phyloP scores from a whole-genome alignment of 805 yeast genomes.

The Monosporozyma aquatica region DNA sequence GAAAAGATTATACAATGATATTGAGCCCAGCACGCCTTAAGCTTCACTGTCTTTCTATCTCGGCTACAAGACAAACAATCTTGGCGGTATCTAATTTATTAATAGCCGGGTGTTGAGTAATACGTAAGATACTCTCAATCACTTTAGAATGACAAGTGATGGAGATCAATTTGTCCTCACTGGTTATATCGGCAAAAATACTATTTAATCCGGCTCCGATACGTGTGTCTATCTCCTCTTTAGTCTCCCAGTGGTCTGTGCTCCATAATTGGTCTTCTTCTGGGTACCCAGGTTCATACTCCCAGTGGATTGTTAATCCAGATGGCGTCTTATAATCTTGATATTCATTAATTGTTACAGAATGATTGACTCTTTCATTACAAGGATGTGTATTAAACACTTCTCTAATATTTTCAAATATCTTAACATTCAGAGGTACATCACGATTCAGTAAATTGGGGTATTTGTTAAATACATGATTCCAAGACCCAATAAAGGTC shows the following conservation, averaged over 20 bases:
- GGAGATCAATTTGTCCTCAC: conserved; percentile 31
- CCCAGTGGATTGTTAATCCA: conserved; percentile 34
- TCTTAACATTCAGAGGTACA: conserved; percentile 10
- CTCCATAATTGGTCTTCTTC: conserved; percentile 43
- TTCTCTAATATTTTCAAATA: conserved; percentile 45
- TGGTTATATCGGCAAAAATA: conserved; percentile 33
- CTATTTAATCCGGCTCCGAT: conserved; percentile 28
- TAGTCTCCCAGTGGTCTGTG: conserved; percentile 39
- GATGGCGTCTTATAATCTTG: conserved; percentile 11
- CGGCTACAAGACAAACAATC: conserved; percentile 51
- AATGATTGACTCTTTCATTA: conserved; percentile 39
- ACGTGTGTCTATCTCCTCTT: conserved; percentile 41
- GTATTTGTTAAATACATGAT: conserved; percentile 36
- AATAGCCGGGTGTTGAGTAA: conserved; percentile 44
- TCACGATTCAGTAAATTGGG: background rate
- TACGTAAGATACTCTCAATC: conserved; percentile 42
- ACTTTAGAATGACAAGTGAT: conserved; percentile 57
- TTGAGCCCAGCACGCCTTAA: too few species aligned
- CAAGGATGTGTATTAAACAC: conserved; percentile 52
- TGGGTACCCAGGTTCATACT: conserved; percentile 37
- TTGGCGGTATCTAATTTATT: conserved; percentile 52
- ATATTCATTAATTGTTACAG: conserved; percentile 14
- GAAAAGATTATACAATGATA: too few species aligned
- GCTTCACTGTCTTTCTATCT: conserved; percentile 10
- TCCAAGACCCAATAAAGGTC: conserved; percentile 42